Base-by-base conservation (phyloP, 2,329 filamentous ascomycete genomes). In the Cyphellophora attinorum region DNA sequence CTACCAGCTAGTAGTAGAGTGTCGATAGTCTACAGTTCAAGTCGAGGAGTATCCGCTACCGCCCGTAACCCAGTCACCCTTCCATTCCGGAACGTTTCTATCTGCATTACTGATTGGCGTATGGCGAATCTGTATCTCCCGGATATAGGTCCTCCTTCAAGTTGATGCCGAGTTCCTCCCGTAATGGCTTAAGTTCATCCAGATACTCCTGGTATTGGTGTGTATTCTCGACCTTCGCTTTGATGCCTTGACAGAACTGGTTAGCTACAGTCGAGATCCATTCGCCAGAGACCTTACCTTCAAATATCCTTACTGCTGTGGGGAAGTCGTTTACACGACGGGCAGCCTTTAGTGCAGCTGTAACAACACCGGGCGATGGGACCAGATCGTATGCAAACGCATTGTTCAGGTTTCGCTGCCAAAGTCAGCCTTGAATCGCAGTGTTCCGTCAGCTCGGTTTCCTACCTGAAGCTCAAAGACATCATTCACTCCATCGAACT, bases 351-450 rank as follows among this genome's bases (percentile, higher is more conserved):
- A 98, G 77, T 47, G 91, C 91, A 54, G 91, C 88, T 54, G 76
- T 77, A 63, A 95, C 76, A 59, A 98, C 91, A 51, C 84, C 78
- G 47, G 89, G 79, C 29, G 89, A 91, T 57, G 93, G 91, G 50
- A 98, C 91, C 57, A 98, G 81, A 79, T 98, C 91, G 80, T 98
- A 98, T 59, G 91, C 91, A 69, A 98, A 98, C 61, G 86, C 89
- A 72, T 98, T 98, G 81, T 98, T 98, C 59, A 94, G 74, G 72
- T 94, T 94, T 65, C 86, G 84, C 76, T 86, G 58, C 11, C 8
- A 29, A 13, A 13, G 12, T 17, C 19, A n/a, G n/a, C n/a, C n/a
- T n/a, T n/a, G n/a, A n/a, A n/a, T n/a, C n/a, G n/a, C n/a, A n/a
- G 21, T 25, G n/a, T 6, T 12, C 16, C 10, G 12, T 6, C 2